These are phyloP conservation scores for Moricandia moricandioides DNA, from an alignment of 345 rosid genomes.

Conservation along the genomic window DNA sequence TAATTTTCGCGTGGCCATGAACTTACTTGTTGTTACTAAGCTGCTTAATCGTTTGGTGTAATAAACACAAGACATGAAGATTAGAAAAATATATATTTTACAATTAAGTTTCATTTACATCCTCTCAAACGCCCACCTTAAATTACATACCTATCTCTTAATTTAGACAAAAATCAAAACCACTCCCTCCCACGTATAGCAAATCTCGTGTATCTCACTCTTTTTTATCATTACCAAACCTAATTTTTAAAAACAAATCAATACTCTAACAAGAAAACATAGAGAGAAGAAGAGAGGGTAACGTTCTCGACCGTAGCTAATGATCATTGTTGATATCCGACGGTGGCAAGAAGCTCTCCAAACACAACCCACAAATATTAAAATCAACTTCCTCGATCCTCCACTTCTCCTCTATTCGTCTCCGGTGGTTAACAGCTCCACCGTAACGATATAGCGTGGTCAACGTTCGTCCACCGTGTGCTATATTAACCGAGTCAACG, in stretches of 20 bases:
- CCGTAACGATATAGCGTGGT: slow-evolving; percentile 69
- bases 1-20: no score
- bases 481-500: slow-evolving; percentile 66
- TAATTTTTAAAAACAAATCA: neutral
- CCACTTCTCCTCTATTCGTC: slow-evolving; percentile 88
- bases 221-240: slow-evolving; percentile 1
- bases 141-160: slow-evolving; percentile 5
- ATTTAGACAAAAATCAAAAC: neutral
- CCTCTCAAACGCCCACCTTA: neutral
- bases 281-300: neutral
- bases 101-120: slow-evolving; percentile 6
- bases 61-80: neutral
- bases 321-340: slow-evolving; percentile 64
- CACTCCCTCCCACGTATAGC: neutral
- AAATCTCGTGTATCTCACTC: neutral
- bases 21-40: neutral
- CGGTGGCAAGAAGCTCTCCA: slow-evolving; percentile 83
- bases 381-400: slow-evolving; percentile 89
- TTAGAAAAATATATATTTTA: neutral
- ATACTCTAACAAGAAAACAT: neutral
- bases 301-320: slow-evolving; percentile 34
- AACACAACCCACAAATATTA: slow-evolving; percentile 70
- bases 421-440: slow-evolving; percentile 56
- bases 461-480: slow-evolving; percentile 66
- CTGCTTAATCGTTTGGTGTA: neutral